Evolutionary conservation across 805 yeast species (phyloP).

Genomic region (Ogataea paraovalis): DNA sequence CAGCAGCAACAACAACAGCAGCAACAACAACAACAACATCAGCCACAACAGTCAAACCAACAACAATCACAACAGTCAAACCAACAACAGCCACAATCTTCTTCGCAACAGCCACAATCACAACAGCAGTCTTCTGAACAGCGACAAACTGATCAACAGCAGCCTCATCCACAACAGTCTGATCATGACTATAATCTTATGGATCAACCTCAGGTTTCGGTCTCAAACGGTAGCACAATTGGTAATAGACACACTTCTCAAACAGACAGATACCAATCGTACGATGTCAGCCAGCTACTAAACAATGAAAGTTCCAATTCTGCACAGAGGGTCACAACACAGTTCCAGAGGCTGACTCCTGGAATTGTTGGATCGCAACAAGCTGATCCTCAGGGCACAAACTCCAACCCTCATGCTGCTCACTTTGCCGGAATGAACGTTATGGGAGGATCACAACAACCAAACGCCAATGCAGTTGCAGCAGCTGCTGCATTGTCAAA

Average conservation of each 20-base stretch:
- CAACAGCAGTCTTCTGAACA: neutral
- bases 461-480: neutral
- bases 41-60: neutral
- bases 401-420: neutral
- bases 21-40: constrained; percentile 3
- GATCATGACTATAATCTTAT: neutral
- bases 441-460: neutral
- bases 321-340: constrained; percentile 2
- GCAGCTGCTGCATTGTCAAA: neutral
- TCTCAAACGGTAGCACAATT: neutral
- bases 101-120: neutral
- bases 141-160: neutral
- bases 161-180: neutral
- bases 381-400: neutral
- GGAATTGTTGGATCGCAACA: neutral
- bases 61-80: constrained; percentile 4
- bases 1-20: constrained; percentile 3
- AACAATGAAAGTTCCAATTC: constrained; percentile 3
- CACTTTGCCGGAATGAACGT: neutral
- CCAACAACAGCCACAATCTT: neutral
- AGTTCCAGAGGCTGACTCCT: constrained; percentile 3
- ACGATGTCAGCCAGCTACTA: constrained; percentile 14
- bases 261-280: constrained; percentile 15
- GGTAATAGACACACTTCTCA: constrained; percentile 1
- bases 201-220: neutral